A percentile compares a stretch with the other conserved stretches of the same genome.
Conservation (phyloP, 208 protist species). For the Trypanosoma brucei region DNA sequence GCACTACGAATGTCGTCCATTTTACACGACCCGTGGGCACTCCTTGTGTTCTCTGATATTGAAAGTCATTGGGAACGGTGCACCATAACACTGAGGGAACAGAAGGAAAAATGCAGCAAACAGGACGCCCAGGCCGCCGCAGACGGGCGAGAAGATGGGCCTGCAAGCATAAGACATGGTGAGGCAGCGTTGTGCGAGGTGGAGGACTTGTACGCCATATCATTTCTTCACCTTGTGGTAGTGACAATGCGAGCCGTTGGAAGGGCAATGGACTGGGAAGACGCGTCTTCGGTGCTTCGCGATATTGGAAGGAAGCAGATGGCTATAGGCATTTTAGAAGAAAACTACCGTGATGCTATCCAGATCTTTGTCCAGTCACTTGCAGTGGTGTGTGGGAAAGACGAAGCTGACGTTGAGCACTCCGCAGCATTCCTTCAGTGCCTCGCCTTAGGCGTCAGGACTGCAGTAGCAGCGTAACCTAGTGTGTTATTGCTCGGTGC, state of each 20-base stretch:
- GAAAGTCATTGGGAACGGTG: constrained; percentile 8
- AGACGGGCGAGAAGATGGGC: constrained; percentile 3
- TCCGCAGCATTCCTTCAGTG: constrained; percentile 63
- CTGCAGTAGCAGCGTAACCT: neutral
- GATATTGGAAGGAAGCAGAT: constrained; percentile 56
- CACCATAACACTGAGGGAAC: too few species aligned
- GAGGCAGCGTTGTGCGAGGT: constrained; percentile 20
- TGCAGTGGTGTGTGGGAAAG: constrained; percentile 47
- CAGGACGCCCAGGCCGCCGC: neutral
- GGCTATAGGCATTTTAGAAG: constrained; percentile 43
- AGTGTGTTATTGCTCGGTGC: neutral
- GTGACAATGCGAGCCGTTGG: constrained; percentile 49
- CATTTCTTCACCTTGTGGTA: constrained; percentile 74
- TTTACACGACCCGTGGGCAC: constrained; percentile 59
- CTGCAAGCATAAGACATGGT: neutral
- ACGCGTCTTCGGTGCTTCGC: constrained; percentile 39
- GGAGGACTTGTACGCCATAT: constrained; percentile 61
- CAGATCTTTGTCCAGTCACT: constrained; percentile 68
- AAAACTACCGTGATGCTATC: constrained; percentile 76
- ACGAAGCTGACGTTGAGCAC: constrained; percentile 43
- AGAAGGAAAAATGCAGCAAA: constrained; percentile 1
- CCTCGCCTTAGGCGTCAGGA: constrained; percentile 57
- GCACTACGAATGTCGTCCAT: constrained; percentile 40
- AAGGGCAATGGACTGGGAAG: constrained; percentile 37
- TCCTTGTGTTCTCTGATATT: constrained; percentile 71